Percentiles rank a stretch among this genome's conserved stretches.
These are phyloP conservation scores for Excoecaria cochinchinensis DNA, from an alignment of 345 rosid species.

Conservation along the genomic window DNA sequence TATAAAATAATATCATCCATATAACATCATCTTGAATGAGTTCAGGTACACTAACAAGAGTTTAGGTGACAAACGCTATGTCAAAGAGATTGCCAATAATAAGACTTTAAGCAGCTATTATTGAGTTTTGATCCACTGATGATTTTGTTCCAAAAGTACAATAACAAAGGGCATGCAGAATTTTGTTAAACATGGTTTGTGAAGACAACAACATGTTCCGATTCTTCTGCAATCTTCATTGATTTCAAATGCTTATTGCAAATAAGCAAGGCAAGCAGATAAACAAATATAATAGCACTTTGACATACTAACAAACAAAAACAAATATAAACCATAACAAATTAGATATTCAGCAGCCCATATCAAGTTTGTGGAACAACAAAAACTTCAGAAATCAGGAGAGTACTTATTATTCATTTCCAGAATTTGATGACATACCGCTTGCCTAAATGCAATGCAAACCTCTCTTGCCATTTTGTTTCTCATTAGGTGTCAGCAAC, in stretches of 20 bases:
- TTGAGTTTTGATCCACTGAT: background rate
- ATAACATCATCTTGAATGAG: background rate
- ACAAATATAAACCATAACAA: constrained; percentile 2
- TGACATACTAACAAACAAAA: background rate
- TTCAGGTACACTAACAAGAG: background rate
- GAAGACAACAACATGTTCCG: background rate
- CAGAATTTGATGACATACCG: constrained; percentile 48
- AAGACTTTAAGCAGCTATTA: constrained; percentile 8
- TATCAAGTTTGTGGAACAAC: background rate
- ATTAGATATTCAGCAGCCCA: background rate
- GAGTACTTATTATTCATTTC: background rate
- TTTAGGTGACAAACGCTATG: constrained; percentile 1
- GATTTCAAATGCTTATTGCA: too few relatives aligned
- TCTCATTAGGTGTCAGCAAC: constrained; percentile 87
- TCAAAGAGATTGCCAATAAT: background rate
- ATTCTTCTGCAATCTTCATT: background rate
- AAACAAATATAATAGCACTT: background rate
- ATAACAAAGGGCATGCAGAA: background rate
- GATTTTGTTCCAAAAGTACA: background rate
- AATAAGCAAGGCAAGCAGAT: background rate
- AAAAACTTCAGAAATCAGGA: background rate
- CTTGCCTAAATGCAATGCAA: constrained; percentile 94
- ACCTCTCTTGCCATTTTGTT: constrained; percentile 99
- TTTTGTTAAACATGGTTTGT: too few relatives aligned
- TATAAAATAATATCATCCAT: background rate